Conservation (phyloP, 2,329 filamentous ascomycete species). For the Magnaporthiopsis incrustans region DNA sequence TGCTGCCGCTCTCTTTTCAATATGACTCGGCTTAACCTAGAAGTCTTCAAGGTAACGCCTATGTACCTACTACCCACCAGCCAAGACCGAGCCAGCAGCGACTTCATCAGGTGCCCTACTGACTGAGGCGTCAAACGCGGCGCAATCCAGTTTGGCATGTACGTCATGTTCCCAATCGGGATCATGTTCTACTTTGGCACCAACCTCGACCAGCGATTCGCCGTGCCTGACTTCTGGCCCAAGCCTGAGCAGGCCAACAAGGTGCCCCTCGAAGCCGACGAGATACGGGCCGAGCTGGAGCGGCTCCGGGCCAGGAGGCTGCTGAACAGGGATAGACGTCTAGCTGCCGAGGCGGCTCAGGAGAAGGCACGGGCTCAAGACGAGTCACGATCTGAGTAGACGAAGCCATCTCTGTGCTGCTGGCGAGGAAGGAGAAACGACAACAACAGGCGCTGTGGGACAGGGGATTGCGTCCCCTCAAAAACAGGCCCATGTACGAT, state of each 20-base stretch:
- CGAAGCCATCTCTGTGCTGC: not conserved
- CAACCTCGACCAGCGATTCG: conserved; percentile 89
- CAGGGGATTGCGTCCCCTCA: not conserved
- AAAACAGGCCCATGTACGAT: not conserved
- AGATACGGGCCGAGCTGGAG: conserved; percentile 75
- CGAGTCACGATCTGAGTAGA: conserved; percentile 6
- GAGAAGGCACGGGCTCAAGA: conserved; percentile 9
- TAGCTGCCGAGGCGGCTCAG: conserved; percentile 28
- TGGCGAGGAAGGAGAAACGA: not conserved
- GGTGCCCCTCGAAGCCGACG: conserved; percentile 68
- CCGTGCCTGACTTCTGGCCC: conserved; percentile 90
- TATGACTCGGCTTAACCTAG: conserved; percentile 82
- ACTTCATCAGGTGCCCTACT: not conserved
- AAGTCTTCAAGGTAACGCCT: conserved; percentile 76
- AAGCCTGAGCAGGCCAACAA: conserved; percentile 68
- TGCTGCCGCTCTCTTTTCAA: conserved; percentile 15
- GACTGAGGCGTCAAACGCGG: not conserved
- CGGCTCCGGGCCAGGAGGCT: conserved; percentile 56
- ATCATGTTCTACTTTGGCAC: conserved; percentile 99
- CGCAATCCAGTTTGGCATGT: conserved; percentile 76
- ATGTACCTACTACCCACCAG: no score
- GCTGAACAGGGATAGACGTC: conserved; percentile 67
- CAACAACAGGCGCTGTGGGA: not conserved
- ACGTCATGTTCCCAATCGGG: conserved; percentile 96
- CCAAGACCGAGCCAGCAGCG: not conserved